phyloP scores from a whole-genome alignment of 2,329 filamentous ascomycete species.

The Fusarium sarcochroum region DNA sequence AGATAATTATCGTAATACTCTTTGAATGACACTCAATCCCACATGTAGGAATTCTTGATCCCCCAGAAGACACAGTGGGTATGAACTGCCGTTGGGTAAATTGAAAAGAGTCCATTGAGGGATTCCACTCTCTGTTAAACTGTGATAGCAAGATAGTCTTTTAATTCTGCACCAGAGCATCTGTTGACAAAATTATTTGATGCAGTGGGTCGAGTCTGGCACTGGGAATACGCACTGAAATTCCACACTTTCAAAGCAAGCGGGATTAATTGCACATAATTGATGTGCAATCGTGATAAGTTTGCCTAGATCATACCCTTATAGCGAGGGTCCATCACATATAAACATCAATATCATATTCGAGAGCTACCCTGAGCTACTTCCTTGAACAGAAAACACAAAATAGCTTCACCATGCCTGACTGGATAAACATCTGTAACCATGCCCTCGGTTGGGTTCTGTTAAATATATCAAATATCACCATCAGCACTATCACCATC shows the following conservation, averaged over 20 bases:
- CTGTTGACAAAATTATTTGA: neutral
- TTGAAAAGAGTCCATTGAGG: too few species aligned
- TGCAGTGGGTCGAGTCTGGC: neutral
- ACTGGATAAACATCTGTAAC: neutral
- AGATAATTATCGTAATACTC: too few species aligned
- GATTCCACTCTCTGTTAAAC: neutral
- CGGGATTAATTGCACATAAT: too few species aligned
- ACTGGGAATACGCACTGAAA: neutral
- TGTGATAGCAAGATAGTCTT: too few species aligned
- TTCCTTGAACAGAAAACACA: neutral
- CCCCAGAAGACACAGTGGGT: too few species aligned
- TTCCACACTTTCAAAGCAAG: too few species aligned
- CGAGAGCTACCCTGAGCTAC: too few species aligned
- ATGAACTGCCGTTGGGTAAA: too few species aligned
- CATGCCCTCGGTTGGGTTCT: neutral
- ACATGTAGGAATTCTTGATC: too few species aligned
- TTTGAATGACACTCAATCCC: too few species aligned
- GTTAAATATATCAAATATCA: slow-evolving; percentile 2
- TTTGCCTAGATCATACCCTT: neutral
- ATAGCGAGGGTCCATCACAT: slow-evolving; percentile 1
- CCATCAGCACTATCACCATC: slow-evolving; percentile 5
- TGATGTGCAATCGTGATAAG: neutral
- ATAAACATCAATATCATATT: neutral
- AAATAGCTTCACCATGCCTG: slow-evolving; percentile 8
- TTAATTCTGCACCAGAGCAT: neutral